These are phyloP conservation scores for Corynascus novoguineensis DNA, from an alignment of 495 filamentous ascomycete species.

Conservation along the genomic window DNA sequence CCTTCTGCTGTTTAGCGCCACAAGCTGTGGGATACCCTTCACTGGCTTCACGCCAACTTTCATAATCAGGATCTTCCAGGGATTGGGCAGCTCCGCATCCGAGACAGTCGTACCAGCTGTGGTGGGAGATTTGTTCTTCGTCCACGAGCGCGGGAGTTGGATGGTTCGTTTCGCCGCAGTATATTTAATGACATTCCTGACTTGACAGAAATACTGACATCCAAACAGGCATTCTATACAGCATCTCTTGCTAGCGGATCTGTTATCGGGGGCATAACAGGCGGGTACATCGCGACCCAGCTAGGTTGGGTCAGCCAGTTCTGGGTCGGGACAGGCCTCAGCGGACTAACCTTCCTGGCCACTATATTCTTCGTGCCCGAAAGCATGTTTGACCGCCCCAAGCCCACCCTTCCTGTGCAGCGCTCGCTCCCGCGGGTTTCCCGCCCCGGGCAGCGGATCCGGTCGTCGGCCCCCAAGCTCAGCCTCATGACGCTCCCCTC, in stretches of 20 bases:
- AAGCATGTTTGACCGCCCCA: conserved; percentile 43
- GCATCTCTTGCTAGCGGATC: conserved; percentile 48
- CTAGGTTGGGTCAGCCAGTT: conserved; percentile 43
- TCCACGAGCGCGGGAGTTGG: conserved; percentile 44
- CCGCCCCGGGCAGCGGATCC: conserved; percentile 8
- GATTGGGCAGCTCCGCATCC: conserved; percentile 51
- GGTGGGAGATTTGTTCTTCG: conserved; percentile 50
- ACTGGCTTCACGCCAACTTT: conserved; percentile 39
- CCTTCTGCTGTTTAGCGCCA: conserved; percentile 40
- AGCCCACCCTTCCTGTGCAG: conserved; percentile 18
- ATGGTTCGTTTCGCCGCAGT: too few relatives aligned
- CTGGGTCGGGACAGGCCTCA: conserved; percentile 41
- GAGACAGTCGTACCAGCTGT: conserved; percentile 51
- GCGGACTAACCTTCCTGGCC: conserved; percentile 10
- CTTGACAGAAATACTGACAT: neutral
- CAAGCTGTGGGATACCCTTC: conserved; percentile 43
- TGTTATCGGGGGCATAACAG: conserved; percentile 43
- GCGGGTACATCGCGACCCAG: conserved; percentile 43
- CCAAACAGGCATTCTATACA: conserved; percentile 44
- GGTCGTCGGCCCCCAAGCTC: conserved; percentile 16
- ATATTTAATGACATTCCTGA: too few relatives aligned
- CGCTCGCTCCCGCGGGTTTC: conserved; percentile 17
- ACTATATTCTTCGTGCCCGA: conserved; percentile 52
- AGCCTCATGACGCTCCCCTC: conserved; percentile 24
- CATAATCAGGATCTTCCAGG: conserved; percentile 44